Evolutionary conservation across 176 grass and related monocot species (phyloP), one percentile per base, ranked within the genome.

Genomic region (Pontederia crassipes): DNA sequence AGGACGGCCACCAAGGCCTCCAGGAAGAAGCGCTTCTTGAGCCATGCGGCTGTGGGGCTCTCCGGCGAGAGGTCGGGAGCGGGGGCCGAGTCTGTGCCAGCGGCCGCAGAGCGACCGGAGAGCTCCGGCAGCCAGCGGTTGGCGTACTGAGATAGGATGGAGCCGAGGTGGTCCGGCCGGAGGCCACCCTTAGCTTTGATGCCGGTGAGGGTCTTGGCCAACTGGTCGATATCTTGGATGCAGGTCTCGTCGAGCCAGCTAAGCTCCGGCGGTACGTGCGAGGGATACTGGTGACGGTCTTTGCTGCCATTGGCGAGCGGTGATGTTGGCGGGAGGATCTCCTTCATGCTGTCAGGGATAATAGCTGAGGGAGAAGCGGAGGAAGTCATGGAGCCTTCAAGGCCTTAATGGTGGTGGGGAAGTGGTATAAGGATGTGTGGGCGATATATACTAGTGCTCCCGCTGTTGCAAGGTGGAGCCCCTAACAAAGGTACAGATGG

Each of bases 101-200:
- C 32, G 4, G 6, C 32, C 32, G 32, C 4, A 40, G 71, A n/a
- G 4, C 75, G 78, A 84, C 77, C 83, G 17, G 83, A 69, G 55
- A 88, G 81, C 69, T 97, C 93, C 13, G 87, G 87, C 52, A 97
- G 79, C 93, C 93, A 97, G 72, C 90, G 81, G 48, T 86, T 75
- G 58, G 91, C 86, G 59, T 96, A 96, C 74, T 85, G 80, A 15
- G 91, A 96, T 26, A 90, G 74, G 61, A 96, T 81, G 17, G 86
- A 80, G 32, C 87, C 79, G 29, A 97, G 81, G 46, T 81, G 75
- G 70, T 97, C 84, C 0, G 87, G 84, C 0, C 81, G 81, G 35
- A 76, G 60, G 0, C 32, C 32, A 4, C 75, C 48, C 77, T 79
- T 88, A 28, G 84, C 74, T 70, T 83, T 91, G 13, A 88, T 74